phyloP scores from a whole-genome alignment of 345 rosid genomes.

The Pugionium cornutum region DNA sequence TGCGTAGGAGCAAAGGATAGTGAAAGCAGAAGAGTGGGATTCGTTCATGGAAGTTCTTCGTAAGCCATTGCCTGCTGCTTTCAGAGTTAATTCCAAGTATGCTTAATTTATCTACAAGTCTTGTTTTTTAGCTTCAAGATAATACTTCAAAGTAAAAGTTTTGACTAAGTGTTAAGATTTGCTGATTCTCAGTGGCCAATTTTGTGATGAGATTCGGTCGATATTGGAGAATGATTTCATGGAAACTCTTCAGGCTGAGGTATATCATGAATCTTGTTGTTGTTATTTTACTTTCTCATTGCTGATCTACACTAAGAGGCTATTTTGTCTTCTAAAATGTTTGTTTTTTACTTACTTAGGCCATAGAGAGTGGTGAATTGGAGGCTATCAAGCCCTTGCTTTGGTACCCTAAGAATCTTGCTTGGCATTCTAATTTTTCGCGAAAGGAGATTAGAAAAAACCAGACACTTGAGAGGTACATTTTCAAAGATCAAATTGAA shows the following conservation, averaged over 20 bases:
- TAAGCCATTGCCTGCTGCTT: slow-evolving; percentile 92
- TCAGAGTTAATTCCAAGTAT: slow-evolving; percentile 87
- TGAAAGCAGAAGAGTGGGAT: slow-evolving; percentile 79
- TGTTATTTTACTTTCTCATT: slow-evolving; percentile 14
- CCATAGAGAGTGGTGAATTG: slow-evolving; percentile 62
- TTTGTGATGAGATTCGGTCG: slow-evolving; percentile 62
- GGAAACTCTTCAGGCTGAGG: slow-evolving; percentile 79
- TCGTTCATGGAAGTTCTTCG: slow-evolving; percentile 67
- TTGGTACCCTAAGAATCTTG: slow-evolving; percentile 88
- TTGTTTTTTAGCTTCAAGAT: background rate
- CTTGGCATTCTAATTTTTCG: slow-evolving; percentile 93
- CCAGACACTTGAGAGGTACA: slow-evolving; percentile 85
- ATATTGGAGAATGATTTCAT: slow-evolving; percentile 82
- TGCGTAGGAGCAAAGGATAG: slow-evolving; percentile 78
- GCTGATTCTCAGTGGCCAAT: slow-evolving; percentile 72
- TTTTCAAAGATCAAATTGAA: background rate
- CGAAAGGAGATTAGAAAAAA: slow-evolving; percentile 92
- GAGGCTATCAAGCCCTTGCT: slow-evolving; percentile 82
- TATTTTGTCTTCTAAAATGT: background rate
- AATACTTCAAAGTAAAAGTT: background rate
- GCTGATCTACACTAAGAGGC: background rate
- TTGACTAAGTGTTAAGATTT: slow-evolving; percentile 7
- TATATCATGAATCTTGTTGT: slow-evolving; percentile 15
- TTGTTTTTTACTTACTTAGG: slow-evolving; percentile 41
- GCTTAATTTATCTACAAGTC: background rate